Percentiles rank a stretch among this genome's conserved stretches.
phyloP scores from a whole-genome alignment of 108 stramenopile species.

The Cylindrotheca fusiformis region DNA sequence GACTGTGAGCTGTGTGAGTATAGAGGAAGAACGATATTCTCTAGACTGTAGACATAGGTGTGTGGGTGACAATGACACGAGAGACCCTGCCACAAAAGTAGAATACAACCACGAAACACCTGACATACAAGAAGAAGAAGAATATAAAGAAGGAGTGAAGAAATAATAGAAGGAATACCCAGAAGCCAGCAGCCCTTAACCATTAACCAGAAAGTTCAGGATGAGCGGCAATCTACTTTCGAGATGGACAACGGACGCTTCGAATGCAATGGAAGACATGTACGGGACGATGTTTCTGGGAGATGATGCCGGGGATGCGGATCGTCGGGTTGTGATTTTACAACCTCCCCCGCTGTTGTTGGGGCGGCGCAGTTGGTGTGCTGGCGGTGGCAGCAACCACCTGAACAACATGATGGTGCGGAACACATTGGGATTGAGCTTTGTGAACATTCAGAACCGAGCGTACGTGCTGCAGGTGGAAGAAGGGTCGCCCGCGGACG shows the following conservation, averaged over 20 bases:
- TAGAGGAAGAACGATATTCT: too few relatives aligned
- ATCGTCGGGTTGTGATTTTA: slow-evolving; percentile 56
- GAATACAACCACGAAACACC: too few relatives aligned
- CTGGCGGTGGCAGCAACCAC: background rate
- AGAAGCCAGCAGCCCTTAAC: too few relatives aligned
- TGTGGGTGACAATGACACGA: too few relatives aligned
- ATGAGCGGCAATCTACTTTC: background rate
- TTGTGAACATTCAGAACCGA: slow-evolving; percentile 73
- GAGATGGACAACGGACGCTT: slow-evolving; percentile 33
- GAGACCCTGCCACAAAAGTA: too few relatives aligned
- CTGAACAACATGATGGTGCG: background rate
- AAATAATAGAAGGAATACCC: too few relatives aligned
- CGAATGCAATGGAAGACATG: slow-evolving; percentile 56
- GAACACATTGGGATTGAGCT: slow-evolving; percentile 5
- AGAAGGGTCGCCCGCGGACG: slow-evolving; percentile 38
- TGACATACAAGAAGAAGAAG: too few relatives aligned
- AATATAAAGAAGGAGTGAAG: too few relatives aligned
- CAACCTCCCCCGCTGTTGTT: slow-evolving; percentile 23
- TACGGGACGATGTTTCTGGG: slow-evolving; percentile 71
- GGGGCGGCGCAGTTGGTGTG: background rate
- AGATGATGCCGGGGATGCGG: slow-evolving; percentile 78
- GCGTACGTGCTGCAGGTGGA: slow-evolving; percentile 74
- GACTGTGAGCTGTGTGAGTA: too few relatives aligned
- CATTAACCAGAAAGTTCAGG: too few relatives aligned
- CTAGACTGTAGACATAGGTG: too few relatives aligned